Evolutionary conservation across 2,329 filamentous ascomycete genomes (phyloP).

Genomic region (Scedosporium aurantiacum): DNA sequence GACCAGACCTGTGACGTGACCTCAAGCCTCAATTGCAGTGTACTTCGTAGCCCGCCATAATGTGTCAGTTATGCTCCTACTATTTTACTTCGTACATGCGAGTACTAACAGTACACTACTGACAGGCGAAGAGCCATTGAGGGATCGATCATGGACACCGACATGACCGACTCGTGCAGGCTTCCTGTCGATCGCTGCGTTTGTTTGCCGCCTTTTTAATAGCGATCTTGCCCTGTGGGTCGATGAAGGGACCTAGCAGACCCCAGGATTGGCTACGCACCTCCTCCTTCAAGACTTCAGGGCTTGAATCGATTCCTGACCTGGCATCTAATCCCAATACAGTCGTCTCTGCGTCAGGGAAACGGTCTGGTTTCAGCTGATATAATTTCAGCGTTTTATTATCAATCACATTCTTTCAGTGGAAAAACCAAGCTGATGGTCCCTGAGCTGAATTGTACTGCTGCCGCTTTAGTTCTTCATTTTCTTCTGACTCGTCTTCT

Average conservation of each 20-base stretch:
- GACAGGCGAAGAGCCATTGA: too few relatives aligned
- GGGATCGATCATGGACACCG: too few relatives aligned
- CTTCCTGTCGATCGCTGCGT: not conserved
- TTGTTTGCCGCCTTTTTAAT: not conserved
- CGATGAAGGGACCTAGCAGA: not conserved
- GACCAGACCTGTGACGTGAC: too few relatives aligned
- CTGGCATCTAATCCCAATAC: not conserved
- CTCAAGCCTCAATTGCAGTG: too few relatives aligned
- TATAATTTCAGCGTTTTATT: not conserved
- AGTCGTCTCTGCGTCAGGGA: not conserved
- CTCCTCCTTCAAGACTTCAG: too few relatives aligned
- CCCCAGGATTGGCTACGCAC: too few relatives aligned
- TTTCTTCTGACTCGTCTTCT: not conserved
- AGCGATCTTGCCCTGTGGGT: not conserved
- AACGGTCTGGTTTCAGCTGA: not conserved
- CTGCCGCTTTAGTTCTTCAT: not conserved
- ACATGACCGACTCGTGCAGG: not conserved
- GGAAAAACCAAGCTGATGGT: not conserved
- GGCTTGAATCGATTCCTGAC: not conserved
- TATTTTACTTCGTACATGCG: too few relatives aligned
- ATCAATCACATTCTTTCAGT: not conserved
- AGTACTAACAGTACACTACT: too few relatives aligned
- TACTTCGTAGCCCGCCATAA: too few relatives aligned
- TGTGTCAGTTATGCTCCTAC: too few relatives aligned
- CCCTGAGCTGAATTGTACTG: not conserved